phyloP scores from a whole-genome alignment of 2,329 filamentous ascomycete genomes.

The Colletotrichum eremochloae region DNA sequence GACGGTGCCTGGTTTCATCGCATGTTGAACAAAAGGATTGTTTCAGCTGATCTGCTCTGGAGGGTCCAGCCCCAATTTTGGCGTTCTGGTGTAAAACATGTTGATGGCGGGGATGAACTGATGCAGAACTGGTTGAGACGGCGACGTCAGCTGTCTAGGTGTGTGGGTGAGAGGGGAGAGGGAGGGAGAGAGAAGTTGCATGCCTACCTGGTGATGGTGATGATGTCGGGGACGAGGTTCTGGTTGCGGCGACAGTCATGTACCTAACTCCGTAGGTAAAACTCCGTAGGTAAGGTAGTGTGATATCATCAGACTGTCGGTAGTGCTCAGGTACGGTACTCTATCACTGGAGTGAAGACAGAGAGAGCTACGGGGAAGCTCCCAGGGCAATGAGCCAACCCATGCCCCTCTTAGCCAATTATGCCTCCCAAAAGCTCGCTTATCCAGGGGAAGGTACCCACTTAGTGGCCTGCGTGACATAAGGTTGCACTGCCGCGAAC shows the following conservation, averaged over 20 bases:
- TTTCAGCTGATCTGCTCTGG: slow-evolving; percentile 15
- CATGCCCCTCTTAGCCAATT: slow-evolving; percentile 4
- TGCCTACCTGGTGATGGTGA: too few species aligned
- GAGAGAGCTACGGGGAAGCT: slow-evolving; percentile 25
- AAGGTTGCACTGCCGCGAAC: slow-evolving; percentile 37
- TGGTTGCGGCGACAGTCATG: slow-evolving; percentile 15
- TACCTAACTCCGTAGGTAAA: not conserved
- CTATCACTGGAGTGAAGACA: slow-evolving; percentile 24
- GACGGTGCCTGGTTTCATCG: slow-evolving; percentile 30
- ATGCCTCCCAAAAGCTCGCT: not conserved
- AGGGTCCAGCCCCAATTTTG: not conserved
- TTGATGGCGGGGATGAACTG: not conserved
- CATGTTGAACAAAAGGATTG: slow-evolving; percentile 17
- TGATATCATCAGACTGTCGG: slow-evolving; percentile 15
- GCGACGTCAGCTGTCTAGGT: not conserved
- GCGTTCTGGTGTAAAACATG: slow-evolving; percentile 6
- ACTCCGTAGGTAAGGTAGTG: not conserved
- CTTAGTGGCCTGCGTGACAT: slow-evolving; percentile 23
- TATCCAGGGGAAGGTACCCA: slow-evolving; percentile 27
- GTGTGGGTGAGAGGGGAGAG: too few species aligned
- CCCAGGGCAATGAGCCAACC: not conserved
- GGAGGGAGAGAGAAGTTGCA: not conserved
- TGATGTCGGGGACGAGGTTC: not conserved
- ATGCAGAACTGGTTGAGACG: not conserved
- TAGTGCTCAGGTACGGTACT: too few species aligned